Evolutionary conservation across 2,329 filamentous ascomycete species (phyloP), one percentile per base, ranked within the genome.

Genomic region (Epichloe hybrida): DNA sequence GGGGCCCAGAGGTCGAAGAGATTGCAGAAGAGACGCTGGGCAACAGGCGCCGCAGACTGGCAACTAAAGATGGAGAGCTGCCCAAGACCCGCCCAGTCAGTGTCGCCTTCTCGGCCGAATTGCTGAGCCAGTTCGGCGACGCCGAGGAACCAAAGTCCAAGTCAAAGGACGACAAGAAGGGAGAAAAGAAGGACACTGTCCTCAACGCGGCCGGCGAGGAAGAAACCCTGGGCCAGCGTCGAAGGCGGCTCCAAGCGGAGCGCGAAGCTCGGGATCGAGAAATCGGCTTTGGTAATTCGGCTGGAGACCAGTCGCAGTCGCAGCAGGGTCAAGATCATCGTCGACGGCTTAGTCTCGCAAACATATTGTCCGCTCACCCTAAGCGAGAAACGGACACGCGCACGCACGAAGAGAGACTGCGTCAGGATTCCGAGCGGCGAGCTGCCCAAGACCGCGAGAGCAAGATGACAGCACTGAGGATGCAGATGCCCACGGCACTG

Each of bases 221-320:
- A 58, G 87, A 93, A 62, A 91, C 87, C 0, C 72, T 93, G 0
- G 87, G 86, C 9, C 85, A 91, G 64, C 81, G 87, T 11, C 81
- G 86, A 0, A 80, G 80, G 31, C 78, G 87, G 27, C 72, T 93
- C 2, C 85, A 89, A 62, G 80, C 81, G 6, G 80, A 83, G 59
- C 73, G 74, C 27, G 82, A 86, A 64, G 82, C 82, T 6, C 76
- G 79, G 31, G 76, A 78, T 54, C 69, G 72, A 41, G 77, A 77
- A 55, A 76, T 79, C 64, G 69, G 67, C 41, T 62, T 67, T 38
- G 63, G 64, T 50, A 58, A 61, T 17, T 54, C 60, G 20, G 54
- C 55, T 13, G 55, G 56, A 17, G 53, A 52, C 17, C 51, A 52
- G 23, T 57, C 57, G 5, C 53, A 53, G 27, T 57, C 57, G 5